These are phyloP conservation scores for Maudiozyma humilis DNA, from an alignment of 1,139 yeast genomes.

Conservation along the genomic window DNA sequence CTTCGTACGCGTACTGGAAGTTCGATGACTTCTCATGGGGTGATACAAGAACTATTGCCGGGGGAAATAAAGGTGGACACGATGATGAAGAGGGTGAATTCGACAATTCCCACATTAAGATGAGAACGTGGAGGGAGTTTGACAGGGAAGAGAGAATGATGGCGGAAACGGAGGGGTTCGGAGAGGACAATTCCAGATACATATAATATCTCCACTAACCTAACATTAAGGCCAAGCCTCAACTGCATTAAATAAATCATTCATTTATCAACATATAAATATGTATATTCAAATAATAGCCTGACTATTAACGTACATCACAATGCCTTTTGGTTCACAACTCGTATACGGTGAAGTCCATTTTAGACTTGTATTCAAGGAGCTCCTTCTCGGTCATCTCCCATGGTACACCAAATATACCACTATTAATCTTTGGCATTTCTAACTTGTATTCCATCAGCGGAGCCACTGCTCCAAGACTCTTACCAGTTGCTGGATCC, in stretches of 20 bases:
- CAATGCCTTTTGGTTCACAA: background rate
- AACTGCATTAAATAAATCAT: background rate
- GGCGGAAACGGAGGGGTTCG: slow-evolving; percentile 8
- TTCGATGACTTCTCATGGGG: slow-evolving; percentile 99
- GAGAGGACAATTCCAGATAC: background rate
- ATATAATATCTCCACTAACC: background rate
- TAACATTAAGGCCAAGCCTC: background rate
- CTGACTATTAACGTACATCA: background rate
- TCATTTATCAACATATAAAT: background rate
- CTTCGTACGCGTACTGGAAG: slow-evolving; percentile 88
- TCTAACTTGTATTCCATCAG: slow-evolving; percentile 31
- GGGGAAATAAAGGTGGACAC: slow-evolving; percentile 51
- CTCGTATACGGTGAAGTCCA: slow-evolving; percentile 26
- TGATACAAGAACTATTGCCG: slow-evolving; percentile 81
- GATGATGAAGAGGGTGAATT: slow-evolving; percentile 69
- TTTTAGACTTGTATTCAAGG: slow-evolving; percentile 34
- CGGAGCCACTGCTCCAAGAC: slow-evolving; percentile 6
- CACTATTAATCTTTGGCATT: slow-evolving; percentile 77
- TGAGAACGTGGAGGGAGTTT: slow-evolving; percentile 93
- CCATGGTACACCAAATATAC: slow-evolving; percentile 78
- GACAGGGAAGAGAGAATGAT: slow-evolving; percentile 48
- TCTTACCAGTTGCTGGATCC: background rate
- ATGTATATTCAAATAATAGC: background rate
- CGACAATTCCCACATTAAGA: slow-evolving; percentile 76
- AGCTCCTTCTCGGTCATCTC: slow-evolving; percentile 49